These are phyloP conservation scores for Entophlyctis luteolus DNA, from an alignment of 192 early-diverging fungal species.

Conservation along the genomic window DNA sequence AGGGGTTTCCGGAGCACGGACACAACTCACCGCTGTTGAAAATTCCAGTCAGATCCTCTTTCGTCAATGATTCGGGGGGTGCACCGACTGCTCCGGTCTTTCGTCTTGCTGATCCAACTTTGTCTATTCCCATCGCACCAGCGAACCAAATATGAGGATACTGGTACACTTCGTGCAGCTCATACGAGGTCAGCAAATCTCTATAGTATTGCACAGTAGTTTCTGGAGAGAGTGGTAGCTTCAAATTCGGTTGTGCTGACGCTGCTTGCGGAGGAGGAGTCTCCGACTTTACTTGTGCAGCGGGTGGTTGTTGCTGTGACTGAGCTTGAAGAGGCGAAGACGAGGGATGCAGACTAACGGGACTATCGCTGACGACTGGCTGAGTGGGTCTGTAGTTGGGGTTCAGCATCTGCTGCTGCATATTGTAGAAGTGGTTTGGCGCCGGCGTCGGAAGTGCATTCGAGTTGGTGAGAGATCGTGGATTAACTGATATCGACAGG, in stretches of 20 bases:
- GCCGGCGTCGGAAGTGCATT: slow-evolving; percentile 10
- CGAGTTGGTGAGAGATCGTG: slow-evolving; percentile 1
- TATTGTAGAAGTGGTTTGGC: slow-evolving; percentile 24
- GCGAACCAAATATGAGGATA: slow-evolving; percentile 89
- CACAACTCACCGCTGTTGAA: slow-evolving; percentile 34
- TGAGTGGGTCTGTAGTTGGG: slow-evolving; percentile 14
- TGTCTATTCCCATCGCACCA: slow-evolving; percentile 63
- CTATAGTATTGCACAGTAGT: slow-evolving; percentile 43
- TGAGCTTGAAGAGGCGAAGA: not conserved
- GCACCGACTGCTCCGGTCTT: slow-evolving; percentile 54
- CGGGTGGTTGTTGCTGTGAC: not conserved
- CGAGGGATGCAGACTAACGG: not conserved
- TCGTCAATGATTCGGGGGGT: slow-evolving; percentile 28
- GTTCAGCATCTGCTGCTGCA: slow-evolving; percentile 18
- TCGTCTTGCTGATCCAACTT: slow-evolving; percentile 61
- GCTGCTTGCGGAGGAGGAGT: not conserved
- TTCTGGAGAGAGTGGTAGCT: slow-evolving; percentile 43
- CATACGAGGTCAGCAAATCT: slow-evolving; percentile 69
- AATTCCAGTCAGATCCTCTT: slow-evolving; percentile 39
- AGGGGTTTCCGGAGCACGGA: not conserved
- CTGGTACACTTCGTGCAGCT: slow-evolving; percentile 82
- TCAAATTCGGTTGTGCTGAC: slow-evolving; percentile 20
- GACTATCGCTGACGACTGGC: not conserved
- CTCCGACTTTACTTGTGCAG: not conserved
- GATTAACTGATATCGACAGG: slow-evolving; percentile 1